phyloP scores from a whole-genome alignment of 2,329 filamentous ascomycete species.

The Aspergillus niger region DNA sequence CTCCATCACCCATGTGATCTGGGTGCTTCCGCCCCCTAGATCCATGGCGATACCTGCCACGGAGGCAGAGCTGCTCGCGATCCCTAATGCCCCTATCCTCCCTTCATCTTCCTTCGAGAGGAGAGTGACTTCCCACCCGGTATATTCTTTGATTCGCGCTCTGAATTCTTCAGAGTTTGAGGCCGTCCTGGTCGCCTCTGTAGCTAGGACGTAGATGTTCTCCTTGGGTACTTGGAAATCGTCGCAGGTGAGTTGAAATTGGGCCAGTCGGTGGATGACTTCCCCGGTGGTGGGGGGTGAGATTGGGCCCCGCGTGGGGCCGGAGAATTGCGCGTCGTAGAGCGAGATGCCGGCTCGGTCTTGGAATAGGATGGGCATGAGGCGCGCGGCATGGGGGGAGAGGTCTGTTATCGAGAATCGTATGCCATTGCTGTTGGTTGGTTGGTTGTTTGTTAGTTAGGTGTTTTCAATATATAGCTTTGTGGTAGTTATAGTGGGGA shows the following conservation, averaged over 20 bases:
- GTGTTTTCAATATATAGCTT: not conserved
- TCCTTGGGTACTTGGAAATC: conserved; percentile 65
- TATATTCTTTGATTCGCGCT: conserved; percentile 61
- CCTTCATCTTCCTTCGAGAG: conserved; percentile 81
- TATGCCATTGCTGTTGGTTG: conserved; percentile 70
- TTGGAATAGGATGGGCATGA: conserved; percentile 75
- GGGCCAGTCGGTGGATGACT: conserved; percentile 67
- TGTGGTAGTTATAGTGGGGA: not conserved
- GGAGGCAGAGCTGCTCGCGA: conserved; percentile 69
- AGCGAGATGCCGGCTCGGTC: conserved; percentile 80
- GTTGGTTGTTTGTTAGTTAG: not conserved
- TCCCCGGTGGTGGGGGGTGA: conserved; percentile 60
- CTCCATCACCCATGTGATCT: conserved; percentile 67
- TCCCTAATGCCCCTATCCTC: conserved; percentile 77
- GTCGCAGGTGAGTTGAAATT: conserved; percentile 71
- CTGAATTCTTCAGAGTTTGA: conserved; percentile 72
- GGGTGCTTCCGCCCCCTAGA: conserved; percentile 74
- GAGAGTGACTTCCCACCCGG: conserved; percentile 70
- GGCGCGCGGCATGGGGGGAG: conserved; percentile 68
- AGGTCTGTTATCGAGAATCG: conserved; percentile 87
- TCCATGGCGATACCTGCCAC: conserved; percentile 84
- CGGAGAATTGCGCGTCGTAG: conserved; percentile 72
- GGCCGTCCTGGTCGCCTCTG: conserved; percentile 83
- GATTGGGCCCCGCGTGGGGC: conserved; percentile 54
- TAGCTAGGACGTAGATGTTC: conserved; percentile 77